These are phyloP conservation scores for Thymus mandschuricus DNA, from an alignment of 257 asterid genomes.

Conservation along the genomic window DNA sequence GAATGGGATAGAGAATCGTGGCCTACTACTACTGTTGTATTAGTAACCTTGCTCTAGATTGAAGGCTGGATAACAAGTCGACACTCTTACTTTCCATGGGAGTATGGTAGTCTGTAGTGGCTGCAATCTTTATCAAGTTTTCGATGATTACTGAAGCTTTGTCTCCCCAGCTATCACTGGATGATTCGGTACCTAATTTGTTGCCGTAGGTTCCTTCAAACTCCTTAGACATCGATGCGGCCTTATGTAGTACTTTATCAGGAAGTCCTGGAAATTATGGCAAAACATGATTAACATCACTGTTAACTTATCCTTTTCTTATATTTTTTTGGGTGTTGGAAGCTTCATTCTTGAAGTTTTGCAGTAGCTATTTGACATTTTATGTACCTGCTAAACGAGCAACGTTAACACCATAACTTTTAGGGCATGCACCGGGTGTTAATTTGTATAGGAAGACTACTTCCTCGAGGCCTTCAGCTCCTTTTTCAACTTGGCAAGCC, in stretches of 20 bases:
- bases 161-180: constrained; percentile 47
- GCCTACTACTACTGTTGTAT: constrained; percentile 47
- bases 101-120: constrained; percentile 23
- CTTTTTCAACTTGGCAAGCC: constrained; percentile 91
- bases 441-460: constrained; percentile 89
- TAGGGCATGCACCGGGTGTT: constrained; percentile 91
- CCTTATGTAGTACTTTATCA: constrained; percentile 68
- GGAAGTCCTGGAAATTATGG: constrained; percentile 75
- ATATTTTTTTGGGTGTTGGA: background rate
- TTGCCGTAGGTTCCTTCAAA: constrained; percentile 70
- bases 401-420: constrained; percentile 95
- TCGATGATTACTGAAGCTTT: constrained; percentile 41
- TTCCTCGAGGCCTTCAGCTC: constrained; percentile 73
- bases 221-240: constrained; percentile 73
- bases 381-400: constrained; percentile 89
- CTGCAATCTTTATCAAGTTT: constrained; percentile 43
- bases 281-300: background rate
- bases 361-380: background rate
- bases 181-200: constrained; percentile 23
- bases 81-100: constrained; percentile 24
- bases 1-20: background rate
- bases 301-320: too few species aligned
- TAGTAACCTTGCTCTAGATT: constrained; percentile 55
- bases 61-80: constrained; percentile 54
- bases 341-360: constrained; percentile 2